These are phyloP conservation scores for Kodamaea sp. DNA, from an alignment of 1,139 yeast species.

Conservation along the genomic window DNA sequence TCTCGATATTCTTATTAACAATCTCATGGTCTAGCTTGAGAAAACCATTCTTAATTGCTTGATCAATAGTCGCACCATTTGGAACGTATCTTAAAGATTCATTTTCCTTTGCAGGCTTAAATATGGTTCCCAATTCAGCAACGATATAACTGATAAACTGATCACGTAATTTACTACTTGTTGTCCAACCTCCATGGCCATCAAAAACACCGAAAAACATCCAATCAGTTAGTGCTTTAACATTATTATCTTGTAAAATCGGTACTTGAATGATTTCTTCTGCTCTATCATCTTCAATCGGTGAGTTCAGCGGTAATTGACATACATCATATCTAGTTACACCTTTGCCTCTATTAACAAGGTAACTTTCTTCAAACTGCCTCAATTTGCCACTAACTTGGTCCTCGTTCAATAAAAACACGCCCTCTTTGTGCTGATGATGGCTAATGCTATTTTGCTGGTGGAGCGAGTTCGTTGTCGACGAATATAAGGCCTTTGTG, in stretches of 20 bases:
- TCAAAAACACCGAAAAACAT: slow-evolving; percentile 95
- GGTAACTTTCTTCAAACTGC: slow-evolving; percentile 74
- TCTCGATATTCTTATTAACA: slow-evolving; percentile 69
- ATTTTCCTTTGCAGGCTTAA: slow-evolving; percentile 50
- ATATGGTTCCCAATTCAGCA: slow-evolving; percentile 68
- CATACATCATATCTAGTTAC: slow-evolving; percentile 86
- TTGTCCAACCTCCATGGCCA: slow-evolving; percentile 97
- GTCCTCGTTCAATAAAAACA: slow-evolving; percentile 56
- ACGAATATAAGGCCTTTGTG: slow-evolving; percentile 35
- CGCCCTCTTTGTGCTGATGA: slow-evolving; percentile 45
- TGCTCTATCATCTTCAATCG: slow-evolving; percentile 91
- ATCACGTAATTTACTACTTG: slow-evolving; percentile 79
- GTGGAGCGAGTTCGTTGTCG: slow-evolving; percentile 43
- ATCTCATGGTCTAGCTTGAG: slow-evolving; percentile 81
- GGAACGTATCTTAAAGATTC: slow-evolving; percentile 55
- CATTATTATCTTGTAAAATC: slow-evolving; percentile 50
- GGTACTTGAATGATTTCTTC: slow-evolving; percentile 87
- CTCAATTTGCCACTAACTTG: slow-evolving; percentile 72
- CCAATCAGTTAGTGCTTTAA: slow-evolving; percentile 70
- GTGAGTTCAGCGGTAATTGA: slow-evolving; percentile 87
- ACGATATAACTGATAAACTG: slow-evolving; percentile 73
- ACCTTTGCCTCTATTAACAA: slow-evolving; percentile 84
- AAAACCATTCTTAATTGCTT: slow-evolving; percentile 80
- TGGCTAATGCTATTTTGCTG: slow-evolving; percentile 39
- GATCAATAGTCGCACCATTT: slow-evolving; percentile 64